Evolutionary conservation across 1,284 basidiomycete species (phyloP).

Genomic region (Irpex sp.): DNA sequence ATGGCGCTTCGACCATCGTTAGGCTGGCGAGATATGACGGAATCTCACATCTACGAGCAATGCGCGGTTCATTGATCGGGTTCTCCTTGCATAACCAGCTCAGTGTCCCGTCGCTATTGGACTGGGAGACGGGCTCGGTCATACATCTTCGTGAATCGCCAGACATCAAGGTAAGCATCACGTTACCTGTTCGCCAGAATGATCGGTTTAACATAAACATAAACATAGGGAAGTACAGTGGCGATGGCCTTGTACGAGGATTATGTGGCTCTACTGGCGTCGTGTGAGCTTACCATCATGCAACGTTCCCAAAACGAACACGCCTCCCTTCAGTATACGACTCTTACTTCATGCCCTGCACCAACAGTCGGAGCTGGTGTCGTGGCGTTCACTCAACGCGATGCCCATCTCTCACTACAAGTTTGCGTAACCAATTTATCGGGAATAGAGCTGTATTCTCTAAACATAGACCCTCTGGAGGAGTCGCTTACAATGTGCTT

Average conservation of each 20-base stretch:
- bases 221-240: background rate
- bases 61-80: background rate
- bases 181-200: background rate
- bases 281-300: background rate
- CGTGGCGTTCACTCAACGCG: too few relatives aligned
- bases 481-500: too few relatives aligned
- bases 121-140: background rate
- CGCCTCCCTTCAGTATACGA: background rate
- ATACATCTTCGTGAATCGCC: background rate
- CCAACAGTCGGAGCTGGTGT: too few relatives aligned
- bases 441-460: too few relatives aligned
- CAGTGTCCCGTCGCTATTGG: background rate
- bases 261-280: background rate
- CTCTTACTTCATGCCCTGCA: background rate
- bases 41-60: background rate
- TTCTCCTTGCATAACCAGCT: background rate
- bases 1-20: background rate
- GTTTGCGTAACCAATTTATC: too few relatives aligned
- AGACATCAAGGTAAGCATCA: background rate
- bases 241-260: background rate
- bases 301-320: background rate
- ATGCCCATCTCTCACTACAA: too few relatives aligned
- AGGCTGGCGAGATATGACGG: background rate
- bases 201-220: background rate
- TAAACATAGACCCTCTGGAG: too few relatives aligned